phyloP scores from a whole-genome alignment of 345 rosid species.

The Bruguiera parviflora region DNA sequence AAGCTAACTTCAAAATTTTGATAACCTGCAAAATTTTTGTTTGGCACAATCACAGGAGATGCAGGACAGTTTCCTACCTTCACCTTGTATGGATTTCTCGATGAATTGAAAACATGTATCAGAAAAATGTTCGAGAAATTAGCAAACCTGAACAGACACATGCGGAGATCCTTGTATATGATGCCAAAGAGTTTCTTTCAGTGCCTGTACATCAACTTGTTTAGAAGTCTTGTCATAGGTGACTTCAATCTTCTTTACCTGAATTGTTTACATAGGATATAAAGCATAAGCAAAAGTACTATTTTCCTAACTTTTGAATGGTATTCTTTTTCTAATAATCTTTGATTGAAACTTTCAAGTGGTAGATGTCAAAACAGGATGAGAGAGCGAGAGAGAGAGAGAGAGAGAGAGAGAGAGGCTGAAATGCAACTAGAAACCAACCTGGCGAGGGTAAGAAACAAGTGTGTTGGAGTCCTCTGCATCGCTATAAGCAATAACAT shows the following conservation, averaged over 20 bases:
- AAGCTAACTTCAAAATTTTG: too few species aligned
- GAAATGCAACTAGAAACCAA: conserved; percentile 16
- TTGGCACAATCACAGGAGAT: too few species aligned
- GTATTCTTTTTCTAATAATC: neutral
- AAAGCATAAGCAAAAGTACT: neutral
- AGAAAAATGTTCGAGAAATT: neutral
- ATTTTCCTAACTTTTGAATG: neutral
- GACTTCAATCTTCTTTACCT: conserved; percentile 83
- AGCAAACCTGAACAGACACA: conserved; percentile 42
- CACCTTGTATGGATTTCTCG: neutral
- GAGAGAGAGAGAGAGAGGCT: neutral
- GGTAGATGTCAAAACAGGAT: neutral
- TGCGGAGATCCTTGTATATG: conserved; percentile 53
- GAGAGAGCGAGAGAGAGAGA: too few species aligned
- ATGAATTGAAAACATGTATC: neutral
- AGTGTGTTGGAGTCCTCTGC: conserved; percentile 49
- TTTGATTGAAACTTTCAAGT: neutral
- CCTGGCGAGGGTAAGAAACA: conserved; percentile 96
- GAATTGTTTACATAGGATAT: conserved; percentile 14
- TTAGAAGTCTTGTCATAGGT: conserved; percentile 82
- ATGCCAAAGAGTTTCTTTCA: conserved; percentile 85
- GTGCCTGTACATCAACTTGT: conserved; percentile 86
- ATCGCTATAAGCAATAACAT: conserved; percentile 58
- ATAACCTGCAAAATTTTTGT: too few species aligned
- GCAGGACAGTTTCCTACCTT: too few species aligned